A percentile compares a stretch with the other conserved stretches of the same genome.
Evolutionary conservation across 1,284 basidiomycete species (phyloP).

Genomic region (Sporisorium iseilematis-ciliati): DNA sequence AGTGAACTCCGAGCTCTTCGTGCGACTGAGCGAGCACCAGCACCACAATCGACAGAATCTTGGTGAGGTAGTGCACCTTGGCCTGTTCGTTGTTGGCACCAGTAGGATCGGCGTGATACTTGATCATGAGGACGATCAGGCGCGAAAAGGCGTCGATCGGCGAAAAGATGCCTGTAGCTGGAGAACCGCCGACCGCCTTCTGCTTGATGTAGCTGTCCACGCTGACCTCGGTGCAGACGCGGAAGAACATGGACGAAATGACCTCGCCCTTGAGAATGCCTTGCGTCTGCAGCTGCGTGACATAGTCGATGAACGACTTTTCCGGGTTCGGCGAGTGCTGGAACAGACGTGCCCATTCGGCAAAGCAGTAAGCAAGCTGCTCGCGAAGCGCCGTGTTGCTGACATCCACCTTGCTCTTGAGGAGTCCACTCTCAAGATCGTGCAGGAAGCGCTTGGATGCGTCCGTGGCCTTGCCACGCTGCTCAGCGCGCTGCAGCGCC

Average conservation of each 20-base stretch:
- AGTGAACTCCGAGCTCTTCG: constrained; percentile 88
- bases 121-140: constrained; percentile 97
- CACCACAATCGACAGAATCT: constrained; percentile 96
- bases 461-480: constrained; percentile 82
- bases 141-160: constrained; percentile 95
- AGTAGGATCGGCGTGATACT: constrained; percentile 92
- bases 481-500: constrained; percentile 76
- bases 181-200: constrained; percentile 80
- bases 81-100: constrained; percentile 90
- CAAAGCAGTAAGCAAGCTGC: constrained; percentile 75
- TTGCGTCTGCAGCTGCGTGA: constrained; percentile 94
- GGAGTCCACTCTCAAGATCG: constrained; percentile 74
- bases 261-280: constrained; percentile 97
- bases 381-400: constrained; percentile 71
- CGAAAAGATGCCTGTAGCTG: constrained; percentile 80
- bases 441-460: constrained; percentile 77
- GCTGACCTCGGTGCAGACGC: constrained; percentile 94
- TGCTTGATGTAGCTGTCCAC: constrained; percentile 92
- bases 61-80: constrained; percentile 96
- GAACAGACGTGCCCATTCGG: constrained; percentile 93
- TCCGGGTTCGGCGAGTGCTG: constrained; percentile 89
- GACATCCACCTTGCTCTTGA: constrained; percentile 67
- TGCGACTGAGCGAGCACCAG: constrained; percentile 94
- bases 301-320: constrained; percentile 96
- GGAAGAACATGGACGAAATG: constrained; percentile 96